A percentile compares a stretch with the other conserved stretches of the same genome.
Conservation (phyloP, 1,139 yeast genomes). For the Tardiomyces digboiensis region DNA sequence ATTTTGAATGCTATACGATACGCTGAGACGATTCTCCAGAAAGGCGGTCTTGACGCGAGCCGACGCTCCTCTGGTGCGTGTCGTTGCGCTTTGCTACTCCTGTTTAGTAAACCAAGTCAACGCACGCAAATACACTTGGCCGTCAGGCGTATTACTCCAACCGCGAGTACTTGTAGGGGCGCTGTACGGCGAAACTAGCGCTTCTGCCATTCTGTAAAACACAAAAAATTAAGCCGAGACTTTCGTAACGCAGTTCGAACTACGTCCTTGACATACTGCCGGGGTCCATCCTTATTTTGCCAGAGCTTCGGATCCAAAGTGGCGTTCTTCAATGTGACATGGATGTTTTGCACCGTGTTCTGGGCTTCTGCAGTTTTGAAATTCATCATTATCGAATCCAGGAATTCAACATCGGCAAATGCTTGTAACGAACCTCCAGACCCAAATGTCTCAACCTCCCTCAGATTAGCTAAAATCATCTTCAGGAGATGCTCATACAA, state of each 20-base stretch:
- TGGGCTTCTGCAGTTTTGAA: conserved; percentile 24
- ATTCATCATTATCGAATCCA: conserved; percentile 23
- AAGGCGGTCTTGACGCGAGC: too few relatives aligned
- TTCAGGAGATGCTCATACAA: conserved; percentile 38
- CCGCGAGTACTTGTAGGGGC: too few relatives aligned
- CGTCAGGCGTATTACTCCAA: too few relatives aligned
- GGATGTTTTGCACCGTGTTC: conserved; percentile 20
- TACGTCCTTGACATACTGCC: neutral
- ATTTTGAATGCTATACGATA: too few relatives aligned
- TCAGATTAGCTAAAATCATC: conserved; percentile 34
- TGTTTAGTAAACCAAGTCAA: too few relatives aligned
- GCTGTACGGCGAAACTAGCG: too few relatives aligned
- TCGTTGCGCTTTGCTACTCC: too few relatives aligned
- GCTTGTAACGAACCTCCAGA: conserved; percentile 30
- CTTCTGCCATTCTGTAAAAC: neutral
- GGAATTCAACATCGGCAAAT: conserved; percentile 31
- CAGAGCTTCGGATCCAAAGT: conserved; percentile 16
- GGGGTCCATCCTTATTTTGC: conserved; percentile 4
- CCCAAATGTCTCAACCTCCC: conserved; percentile 31
- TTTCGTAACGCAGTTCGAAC: neutral
- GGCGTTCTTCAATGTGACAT: conserved; percentile 20
- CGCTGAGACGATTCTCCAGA: too few relatives aligned
- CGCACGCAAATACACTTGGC: too few relatives aligned
- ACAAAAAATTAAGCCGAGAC: neutral
- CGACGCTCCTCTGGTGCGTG: too few relatives aligned